Conservation (phyloP, 2,329 filamentous ascomycete genomes). For the Aspergillus udagawae region DNA sequence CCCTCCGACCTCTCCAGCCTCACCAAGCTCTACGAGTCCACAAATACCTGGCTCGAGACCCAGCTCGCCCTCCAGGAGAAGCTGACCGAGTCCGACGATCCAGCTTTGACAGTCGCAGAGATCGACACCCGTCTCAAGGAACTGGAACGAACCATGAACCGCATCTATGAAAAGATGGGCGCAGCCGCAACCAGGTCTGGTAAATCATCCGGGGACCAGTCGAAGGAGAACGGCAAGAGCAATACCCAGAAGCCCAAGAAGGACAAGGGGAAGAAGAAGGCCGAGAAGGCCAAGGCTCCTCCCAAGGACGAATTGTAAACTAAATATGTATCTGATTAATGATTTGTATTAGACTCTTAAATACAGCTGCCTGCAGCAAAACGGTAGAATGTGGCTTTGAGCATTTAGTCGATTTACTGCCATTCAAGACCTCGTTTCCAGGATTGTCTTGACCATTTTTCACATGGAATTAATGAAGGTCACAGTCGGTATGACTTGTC, state of each 20-base stretch:
- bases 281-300: slow-evolving; percentile 22
- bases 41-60: slow-evolving; percentile 69
- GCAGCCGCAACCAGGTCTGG: slow-evolving; percentile 27
- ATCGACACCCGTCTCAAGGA: slow-evolving; percentile 64
- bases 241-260: slow-evolving; percentile 14
- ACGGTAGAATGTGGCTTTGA: not conserved
- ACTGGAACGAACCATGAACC: slow-evolving; percentile 53
- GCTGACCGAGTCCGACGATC: slow-evolving; percentile 67
- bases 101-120: slow-evolving; percentile 69
- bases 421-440: not conserved
- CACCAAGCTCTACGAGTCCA: slow-evolving; percentile 58
- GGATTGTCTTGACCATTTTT: not conserved
- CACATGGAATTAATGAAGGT: not conserved
- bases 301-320: slow-evolving; percentile 33
- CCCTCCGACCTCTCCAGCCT: slow-evolving; percentile 67
- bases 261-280: slow-evolving; percentile 13
- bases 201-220: slow-evolving; percentile 15
- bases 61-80: slow-evolving; percentile 67
- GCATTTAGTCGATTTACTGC: not conserved
- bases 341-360: slow-evolving; percentile 2
- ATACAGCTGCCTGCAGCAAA: not conserved
- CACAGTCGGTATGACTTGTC: not conserved
- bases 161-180: slow-evolving; percentile 45
- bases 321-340: not conserved
- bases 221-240: slow-evolving; percentile 25